phyloP scores from a whole-genome alignment of 345 rosid species.

The Moringa oleifera region DNA sequence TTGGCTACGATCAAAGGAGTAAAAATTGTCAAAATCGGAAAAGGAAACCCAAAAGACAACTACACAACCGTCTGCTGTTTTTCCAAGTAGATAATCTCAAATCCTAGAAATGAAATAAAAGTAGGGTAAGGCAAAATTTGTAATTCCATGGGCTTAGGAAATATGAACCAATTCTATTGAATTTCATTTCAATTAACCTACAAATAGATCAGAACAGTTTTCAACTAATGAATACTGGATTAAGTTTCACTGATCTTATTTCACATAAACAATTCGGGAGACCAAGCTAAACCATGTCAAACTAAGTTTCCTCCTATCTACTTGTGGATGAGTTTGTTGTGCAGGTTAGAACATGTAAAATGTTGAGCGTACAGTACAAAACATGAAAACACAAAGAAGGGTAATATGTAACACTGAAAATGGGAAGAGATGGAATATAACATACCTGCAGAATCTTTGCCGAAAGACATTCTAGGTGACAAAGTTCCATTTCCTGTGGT shows the following conservation, averaged over 20 bases:
- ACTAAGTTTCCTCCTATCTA: too few species aligned
- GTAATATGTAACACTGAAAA: neutral
- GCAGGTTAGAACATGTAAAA: neutral
- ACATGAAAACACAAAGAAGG: neutral
- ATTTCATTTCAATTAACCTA: neutral
- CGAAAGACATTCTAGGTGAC: conserved; percentile 19
- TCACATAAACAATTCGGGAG: neutral
- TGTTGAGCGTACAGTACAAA: neutral
- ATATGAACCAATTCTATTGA: neutral
- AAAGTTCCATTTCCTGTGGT: conserved; percentile 19
- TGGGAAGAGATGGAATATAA: neutral
- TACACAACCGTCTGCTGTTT: too few species aligned
- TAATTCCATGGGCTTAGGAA: neutral
- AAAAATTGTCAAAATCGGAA: too few species aligned
- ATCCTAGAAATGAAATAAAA: too few species aligned
- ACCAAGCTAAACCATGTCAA: too few species aligned
- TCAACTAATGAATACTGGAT: neutral
- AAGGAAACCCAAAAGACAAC: too few species aligned
- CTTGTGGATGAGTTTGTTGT: too few species aligned
- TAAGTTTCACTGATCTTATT: neutral
- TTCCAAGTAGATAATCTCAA: too few species aligned
- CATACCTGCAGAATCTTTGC: conserved; percentile 30
- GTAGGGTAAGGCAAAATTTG: neutral
- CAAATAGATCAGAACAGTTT: neutral
- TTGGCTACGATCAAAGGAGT: too few species aligned